Percentiles rank a stretch among this genome's conserved stretches.
Evolutionary conservation across 2,329 filamentous ascomycete genomes (phyloP).

Genomic region (Calonectria pseudoturangicola): DNA sequence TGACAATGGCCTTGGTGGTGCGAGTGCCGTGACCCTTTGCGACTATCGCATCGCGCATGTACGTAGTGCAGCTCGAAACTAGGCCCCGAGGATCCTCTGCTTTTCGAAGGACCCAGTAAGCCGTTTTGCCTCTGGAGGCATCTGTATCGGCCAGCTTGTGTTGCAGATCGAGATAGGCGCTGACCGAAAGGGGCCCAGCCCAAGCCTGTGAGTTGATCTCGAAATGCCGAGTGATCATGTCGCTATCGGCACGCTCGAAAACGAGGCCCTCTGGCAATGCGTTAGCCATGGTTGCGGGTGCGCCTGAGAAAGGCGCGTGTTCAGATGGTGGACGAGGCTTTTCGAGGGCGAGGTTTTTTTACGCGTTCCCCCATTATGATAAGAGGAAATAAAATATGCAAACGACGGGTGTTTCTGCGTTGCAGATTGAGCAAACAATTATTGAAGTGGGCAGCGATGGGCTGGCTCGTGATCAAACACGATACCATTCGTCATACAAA

Average conservation of each 20-base stretch:
- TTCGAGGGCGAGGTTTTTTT: background rate
- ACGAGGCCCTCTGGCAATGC: slow-evolving; percentile 28
- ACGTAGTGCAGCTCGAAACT: slow-evolving; percentile 59
- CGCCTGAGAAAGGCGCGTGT: background rate
- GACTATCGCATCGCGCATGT: slow-evolving; percentile 50
- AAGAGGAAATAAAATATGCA: background rate
- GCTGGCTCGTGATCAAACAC: background rate
- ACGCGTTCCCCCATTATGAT: background rate
- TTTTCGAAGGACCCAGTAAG: slow-evolving; percentile 58
- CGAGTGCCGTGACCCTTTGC: slow-evolving; percentile 47
- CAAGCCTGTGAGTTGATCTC: slow-evolving; percentile 45
- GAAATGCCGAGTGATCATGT: slow-evolving; percentile 45
- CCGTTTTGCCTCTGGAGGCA: slow-evolving; percentile 21
- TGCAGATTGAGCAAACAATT: background rate
- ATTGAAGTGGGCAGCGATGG: background rate
- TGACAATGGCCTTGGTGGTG: slow-evolving; percentile 55
- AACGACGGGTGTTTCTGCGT: background rate
- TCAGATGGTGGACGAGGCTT: background rate
- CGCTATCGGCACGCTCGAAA: slow-evolving; percentile 41
- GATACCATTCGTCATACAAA: background rate
- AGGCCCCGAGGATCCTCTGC: slow-evolving; percentile 54
- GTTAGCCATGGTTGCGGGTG: background rate
- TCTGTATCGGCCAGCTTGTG: slow-evolving; percentile 35
- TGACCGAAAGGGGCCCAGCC: slow-evolving; percentile 42
- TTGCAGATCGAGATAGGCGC: slow-evolving; percentile 44